A percentile compares a stretch with the other conserved stretches of the same genome.
Evolutionary conservation across 805 yeast genomes (phyloP).

Genomic region (Wickerhamiella musiphila): DNA sequence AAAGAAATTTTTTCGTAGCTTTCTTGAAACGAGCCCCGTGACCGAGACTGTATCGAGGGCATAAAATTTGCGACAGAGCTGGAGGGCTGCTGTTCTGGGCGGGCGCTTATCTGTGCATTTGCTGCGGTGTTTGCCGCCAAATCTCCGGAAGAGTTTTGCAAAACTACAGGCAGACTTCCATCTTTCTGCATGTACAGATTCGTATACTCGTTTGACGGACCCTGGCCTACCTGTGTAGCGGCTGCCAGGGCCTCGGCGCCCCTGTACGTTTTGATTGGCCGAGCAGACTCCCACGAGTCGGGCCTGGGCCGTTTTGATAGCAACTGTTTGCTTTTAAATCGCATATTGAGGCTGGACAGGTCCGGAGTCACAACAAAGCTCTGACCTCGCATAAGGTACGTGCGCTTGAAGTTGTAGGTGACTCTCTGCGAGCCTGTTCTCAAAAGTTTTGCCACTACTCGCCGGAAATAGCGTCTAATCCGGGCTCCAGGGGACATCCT

Average conservation of each 20-base stretch:
- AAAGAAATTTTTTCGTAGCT: too few relatives aligned
- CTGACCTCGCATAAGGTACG: constrained; percentile 10
- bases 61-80: too few relatives aligned
- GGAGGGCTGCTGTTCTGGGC: too few relatives aligned
- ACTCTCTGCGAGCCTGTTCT: constrained; percentile 2
- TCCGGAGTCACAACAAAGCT: constrained; percentile 14
- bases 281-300: constrained; percentile 6
- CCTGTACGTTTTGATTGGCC: constrained; percentile 10
- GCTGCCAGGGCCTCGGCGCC: constrained; percentile 3
- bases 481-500: constrained; percentile 4
- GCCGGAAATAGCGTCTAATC: constrained; percentile 4
- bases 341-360: constrained; percentile 7
- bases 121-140: too few relatives aligned
- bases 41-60: too few relatives aligned
- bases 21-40: too few relatives aligned
- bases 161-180: not conserved
- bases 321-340: constrained; percentile 7
- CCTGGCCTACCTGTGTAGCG: not conserved
- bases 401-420: constrained; percentile 7
- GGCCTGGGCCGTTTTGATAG: constrained; percentile 8
- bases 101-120: too few relatives aligned
- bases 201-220: not conserved
- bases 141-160: not conserved
- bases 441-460: constrained; percentile 7
- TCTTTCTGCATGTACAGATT: not conserved